phyloP scores from a whole-genome alignment of 2,329 filamentous ascomycete species.

The Plectosphaerella plurivora region DNA sequence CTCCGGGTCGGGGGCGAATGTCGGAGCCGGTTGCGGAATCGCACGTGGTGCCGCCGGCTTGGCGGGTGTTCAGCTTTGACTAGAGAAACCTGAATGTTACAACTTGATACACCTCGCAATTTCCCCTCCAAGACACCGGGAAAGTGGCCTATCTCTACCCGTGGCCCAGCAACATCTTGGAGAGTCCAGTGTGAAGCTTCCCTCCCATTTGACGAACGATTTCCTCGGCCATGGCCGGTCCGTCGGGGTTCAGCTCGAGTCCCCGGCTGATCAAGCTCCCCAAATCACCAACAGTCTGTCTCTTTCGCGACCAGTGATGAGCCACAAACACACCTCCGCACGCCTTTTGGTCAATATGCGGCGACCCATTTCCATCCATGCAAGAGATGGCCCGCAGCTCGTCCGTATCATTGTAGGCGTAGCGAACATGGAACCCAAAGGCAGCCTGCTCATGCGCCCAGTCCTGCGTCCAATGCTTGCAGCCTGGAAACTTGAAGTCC shows the following conservation, averaged over 20 bases:
- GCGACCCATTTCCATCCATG: slow-evolving; percentile 18
- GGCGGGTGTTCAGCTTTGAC: no score
- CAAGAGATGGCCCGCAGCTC: slow-evolving; percentile 16
- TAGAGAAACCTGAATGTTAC: no score
- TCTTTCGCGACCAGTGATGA: background rate
- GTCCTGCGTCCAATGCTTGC: slow-evolving; percentile 15
- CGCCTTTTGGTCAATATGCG: slow-evolving; percentile 13
- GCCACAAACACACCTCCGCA: slow-evolving; percentile 17
- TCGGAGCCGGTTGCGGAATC: no score
- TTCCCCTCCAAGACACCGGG: no score
- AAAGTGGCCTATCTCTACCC: no score
- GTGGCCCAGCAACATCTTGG: no score
- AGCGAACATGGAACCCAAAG: slow-evolving; percentile 18
- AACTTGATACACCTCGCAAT: no score
- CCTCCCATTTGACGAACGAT: no score
- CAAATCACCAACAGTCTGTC: background rate
- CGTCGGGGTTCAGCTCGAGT: background rate
- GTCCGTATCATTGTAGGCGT: slow-evolving; percentile 15
- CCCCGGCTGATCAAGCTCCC: background rate
- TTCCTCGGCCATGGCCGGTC: no score
- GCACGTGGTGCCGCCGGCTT: no score
- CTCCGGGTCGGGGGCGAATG: no score
- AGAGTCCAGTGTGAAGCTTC: no score
- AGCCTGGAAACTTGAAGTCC: slow-evolving; percentile 10
- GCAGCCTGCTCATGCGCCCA: slow-evolving; percentile 23